These are phyloP conservation scores for Aspergillus ochraceoroseus DNA, from an alignment of 2,329 filamentous ascomycete genomes.

Conservation along the genomic window DNA sequence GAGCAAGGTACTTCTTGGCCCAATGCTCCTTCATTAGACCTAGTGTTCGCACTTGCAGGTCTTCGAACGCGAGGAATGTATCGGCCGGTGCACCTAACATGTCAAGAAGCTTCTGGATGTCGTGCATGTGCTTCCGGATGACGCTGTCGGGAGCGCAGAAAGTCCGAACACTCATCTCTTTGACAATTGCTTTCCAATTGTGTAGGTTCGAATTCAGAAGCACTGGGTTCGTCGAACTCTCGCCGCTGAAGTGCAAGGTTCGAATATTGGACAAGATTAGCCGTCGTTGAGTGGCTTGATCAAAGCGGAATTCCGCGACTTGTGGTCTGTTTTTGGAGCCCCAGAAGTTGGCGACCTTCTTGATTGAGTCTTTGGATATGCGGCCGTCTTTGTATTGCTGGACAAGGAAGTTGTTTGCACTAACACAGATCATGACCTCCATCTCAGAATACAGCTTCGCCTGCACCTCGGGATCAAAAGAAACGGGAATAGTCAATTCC, in stretches of 20 bases:
- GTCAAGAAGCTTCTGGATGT: slow-evolving; percentile 47
- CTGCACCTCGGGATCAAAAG: slow-evolving; percentile 39
- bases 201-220: slow-evolving; percentile 46
- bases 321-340: slow-evolving; percentile 45
- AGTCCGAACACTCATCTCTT: slow-evolving; percentile 47
- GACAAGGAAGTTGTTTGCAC: slow-evolving; percentile 44
- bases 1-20: slow-evolving; percentile 17
- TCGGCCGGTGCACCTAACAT: slow-evolving; percentile 44
- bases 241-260: slow-evolving; percentile 45
- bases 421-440: slow-evolving; percentile 45
- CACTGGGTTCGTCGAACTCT: slow-evolving; percentile 38
- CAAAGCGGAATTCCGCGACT: slow-evolving; percentile 51
- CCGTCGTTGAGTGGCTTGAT: slow-evolving; percentile 48
- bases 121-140: slow-evolving; percentile 48
- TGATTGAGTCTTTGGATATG: slow-evolving; percentile 39
- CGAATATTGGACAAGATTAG: slow-evolving; percentile 46
- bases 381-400: slow-evolving; percentile 40
- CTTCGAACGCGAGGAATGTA: slow-evolving; percentile 40
- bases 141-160: slow-evolving; percentile 49
- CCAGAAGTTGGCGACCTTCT: slow-evolving; percentile 41
- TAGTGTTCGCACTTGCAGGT: slow-evolving; percentile 34
- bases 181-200: slow-evolving; percentile 47
- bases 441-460: slow-evolving; percentile 45
- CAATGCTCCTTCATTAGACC: slow-evolving; percentile 33
- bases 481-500: slow-evolving; percentile 34